Percentiles rank a stretch among this genome's conserved stretches.
Conservation (phyloP, 2,329 filamentous ascomycete genomes). For the Neoarthrinium moseri region DNA sequence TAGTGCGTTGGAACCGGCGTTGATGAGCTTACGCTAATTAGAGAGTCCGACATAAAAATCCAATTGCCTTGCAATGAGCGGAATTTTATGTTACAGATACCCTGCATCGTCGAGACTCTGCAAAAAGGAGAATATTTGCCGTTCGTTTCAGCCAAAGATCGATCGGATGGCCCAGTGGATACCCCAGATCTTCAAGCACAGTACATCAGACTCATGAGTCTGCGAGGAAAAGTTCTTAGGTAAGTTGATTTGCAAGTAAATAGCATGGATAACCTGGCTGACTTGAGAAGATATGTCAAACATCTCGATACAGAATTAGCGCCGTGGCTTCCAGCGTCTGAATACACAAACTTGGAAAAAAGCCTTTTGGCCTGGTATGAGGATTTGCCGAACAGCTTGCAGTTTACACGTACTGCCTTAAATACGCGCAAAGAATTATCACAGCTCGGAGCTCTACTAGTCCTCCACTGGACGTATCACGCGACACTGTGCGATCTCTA, state of each 20-base stretch:
- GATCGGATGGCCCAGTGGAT: constrained; percentile 6
- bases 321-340: constrained; percentile 11
- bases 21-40: constrained; percentile 11
- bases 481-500: constrained; percentile 15
- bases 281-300: constrained; percentile 12
- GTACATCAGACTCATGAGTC: constrained; percentile 13
- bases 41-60: constrained; percentile 13
- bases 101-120: constrained; percentile 13
- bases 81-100: constrained; percentile 12
- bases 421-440: constrained; percentile 12
- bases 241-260: constrained; percentile 1
- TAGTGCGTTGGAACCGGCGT: constrained; percentile 13
- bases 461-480: constrained; percentile 15
- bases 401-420: constrained; percentile 10
- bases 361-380: constrained; percentile 11
- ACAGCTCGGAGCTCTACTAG: constrained; percentile 14
- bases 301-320: constrained; percentile 7
- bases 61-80: constrained; percentile 23
- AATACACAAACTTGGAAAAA: constrained; percentile 9
- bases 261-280: background rate
- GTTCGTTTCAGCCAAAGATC: constrained; percentile 8
- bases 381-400: constrained; percentile 11
- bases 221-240: constrained; percentile 13
- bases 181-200: constrained; percentile 11
- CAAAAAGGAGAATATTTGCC: constrained; percentile 9